These are phyloP conservation scores for Inga oerstediana DNA, from an alignment of 306 rosid species.

Conservation along the genomic window DNA sequence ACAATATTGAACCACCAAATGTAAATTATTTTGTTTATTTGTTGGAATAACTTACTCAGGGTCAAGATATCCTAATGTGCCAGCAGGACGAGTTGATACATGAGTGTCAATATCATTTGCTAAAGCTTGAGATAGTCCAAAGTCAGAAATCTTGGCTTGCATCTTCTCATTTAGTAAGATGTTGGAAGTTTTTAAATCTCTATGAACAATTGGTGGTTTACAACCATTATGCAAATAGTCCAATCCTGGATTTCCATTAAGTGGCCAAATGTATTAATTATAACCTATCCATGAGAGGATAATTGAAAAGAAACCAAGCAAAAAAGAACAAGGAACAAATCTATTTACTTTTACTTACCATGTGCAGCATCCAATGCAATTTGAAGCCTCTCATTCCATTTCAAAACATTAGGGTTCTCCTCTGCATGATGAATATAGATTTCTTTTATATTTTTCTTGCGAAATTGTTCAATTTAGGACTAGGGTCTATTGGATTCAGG, in stretches of 20 bases:
- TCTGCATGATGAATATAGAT: neutral
- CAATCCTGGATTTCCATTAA: neutral
- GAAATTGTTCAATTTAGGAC: neutral
- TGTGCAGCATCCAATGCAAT: constrained; percentile 6
- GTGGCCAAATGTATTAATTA: neutral
- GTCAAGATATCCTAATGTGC: neutral
- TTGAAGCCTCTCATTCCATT: neutral
- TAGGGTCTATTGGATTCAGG: neutral
- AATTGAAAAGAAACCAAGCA: neutral
- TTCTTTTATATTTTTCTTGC: neutral
- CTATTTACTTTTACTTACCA: neutral
- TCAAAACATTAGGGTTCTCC: neutral
- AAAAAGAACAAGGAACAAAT: too few relatives aligned
- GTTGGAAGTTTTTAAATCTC: neutral
- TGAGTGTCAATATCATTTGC: neutral
- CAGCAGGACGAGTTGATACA: neutral
- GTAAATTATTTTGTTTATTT: too few relatives aligned
- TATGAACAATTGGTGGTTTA: neutral
- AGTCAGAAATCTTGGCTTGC: neutral
- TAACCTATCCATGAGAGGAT: too few relatives aligned
- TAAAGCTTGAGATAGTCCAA: neutral
- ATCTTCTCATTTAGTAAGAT: neutral
- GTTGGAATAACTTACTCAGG: neutral
- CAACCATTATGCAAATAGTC: neutral
- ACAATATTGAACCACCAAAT: too few relatives aligned